phyloP scores from a whole-genome alignment of 2,329 filamentous ascomycete genomes.

The Epichloe hybrida region DNA sequence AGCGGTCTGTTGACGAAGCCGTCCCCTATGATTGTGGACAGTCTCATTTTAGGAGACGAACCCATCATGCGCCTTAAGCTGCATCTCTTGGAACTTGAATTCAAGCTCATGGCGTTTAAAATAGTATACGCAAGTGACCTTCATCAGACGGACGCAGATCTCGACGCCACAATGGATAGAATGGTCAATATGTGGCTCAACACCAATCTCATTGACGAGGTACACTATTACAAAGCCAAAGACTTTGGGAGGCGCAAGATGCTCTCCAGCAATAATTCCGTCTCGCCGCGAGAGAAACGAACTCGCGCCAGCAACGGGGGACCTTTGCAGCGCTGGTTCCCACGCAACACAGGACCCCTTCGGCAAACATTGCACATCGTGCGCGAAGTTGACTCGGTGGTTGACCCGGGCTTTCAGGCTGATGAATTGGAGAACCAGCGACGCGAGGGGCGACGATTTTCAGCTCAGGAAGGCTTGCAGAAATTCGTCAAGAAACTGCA shows the following conservation, averaged over 20 bases:
- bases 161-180: conserved; percentile 11
- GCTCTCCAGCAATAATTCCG: conserved; percentile 1
- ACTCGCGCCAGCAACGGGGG: conserved; percentile 10
- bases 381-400: conserved; percentile 13
- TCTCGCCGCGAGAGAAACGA: conserved; percentile 11
- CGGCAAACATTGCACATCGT: conserved; percentile 15
- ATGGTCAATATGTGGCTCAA: conserved; percentile 17
- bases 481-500: conserved; percentile 11
- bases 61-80: conserved; percentile 15
- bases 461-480: conserved; percentile 11
- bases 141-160: conserved; percentile 8
- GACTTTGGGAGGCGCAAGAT: conserved; percentile 13
- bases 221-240: conserved; percentile 16
- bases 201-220: conserved; percentile 16
- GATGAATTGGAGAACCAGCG: conserved; percentile 12
- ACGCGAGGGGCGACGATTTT: conserved; percentile 10
- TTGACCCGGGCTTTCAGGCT: conserved; percentile 15
- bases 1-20: conserved; percentile 10
- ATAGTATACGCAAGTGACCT: conserved; percentile 18
- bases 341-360: conserved; percentile 10
- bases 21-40: conserved; percentile 12
- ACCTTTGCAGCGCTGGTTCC: conserved; percentile 11
- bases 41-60: conserved; percentile 10
- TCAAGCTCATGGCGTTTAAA: conserved; percentile 15
- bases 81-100: conserved; percentile 17